phyloP scores from a whole-genome alignment of 2,329 filamentous ascomycete genomes.

The Penicillium brevicompactum region DNA sequence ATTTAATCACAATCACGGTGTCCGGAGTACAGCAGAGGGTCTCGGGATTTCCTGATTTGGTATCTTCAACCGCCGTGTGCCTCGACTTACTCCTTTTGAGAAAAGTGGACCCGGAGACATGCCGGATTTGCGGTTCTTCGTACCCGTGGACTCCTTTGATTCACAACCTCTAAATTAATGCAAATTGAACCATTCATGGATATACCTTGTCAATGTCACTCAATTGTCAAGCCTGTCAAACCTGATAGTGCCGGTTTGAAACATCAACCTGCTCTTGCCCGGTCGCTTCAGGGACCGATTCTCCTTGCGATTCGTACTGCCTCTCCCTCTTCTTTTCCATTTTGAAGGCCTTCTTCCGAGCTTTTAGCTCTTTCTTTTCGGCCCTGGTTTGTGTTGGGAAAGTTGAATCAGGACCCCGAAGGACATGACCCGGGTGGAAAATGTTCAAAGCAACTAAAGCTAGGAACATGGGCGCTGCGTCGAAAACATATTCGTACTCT shows the following conservation, averaged over 20 bases:
- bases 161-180: not conserved
- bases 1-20: no score
- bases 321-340: conserved; percentile 30
- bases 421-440: conserved; percentile 53
- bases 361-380: conserved; percentile 49
- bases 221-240: not conserved
- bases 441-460: conserved; percentile 47
- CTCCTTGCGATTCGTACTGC: conserved; percentile 10
- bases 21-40: no score
- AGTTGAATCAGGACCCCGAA: conserved; percentile 50
- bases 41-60: not conserved
- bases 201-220: not conserved
- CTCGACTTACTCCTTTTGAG: not conserved
- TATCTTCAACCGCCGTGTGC: not conserved
- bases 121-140: not conserved
- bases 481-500: conserved; percentile 54
- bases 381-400: conserved; percentile 46
- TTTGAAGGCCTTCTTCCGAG: conserved; percentile 31
- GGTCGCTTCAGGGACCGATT: not conserved
- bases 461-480: conserved; percentile 60
- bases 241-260: not conserved
- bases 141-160: not conserved
- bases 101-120: not conserved
- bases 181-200: not conserved
- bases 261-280: not conserved